Percentiles rank a stretch among this genome's conserved stretches.
Evolutionary conservation across 805 yeast genomes (phyloP).

Genomic region (Kodamaea fukazawae): DNA sequence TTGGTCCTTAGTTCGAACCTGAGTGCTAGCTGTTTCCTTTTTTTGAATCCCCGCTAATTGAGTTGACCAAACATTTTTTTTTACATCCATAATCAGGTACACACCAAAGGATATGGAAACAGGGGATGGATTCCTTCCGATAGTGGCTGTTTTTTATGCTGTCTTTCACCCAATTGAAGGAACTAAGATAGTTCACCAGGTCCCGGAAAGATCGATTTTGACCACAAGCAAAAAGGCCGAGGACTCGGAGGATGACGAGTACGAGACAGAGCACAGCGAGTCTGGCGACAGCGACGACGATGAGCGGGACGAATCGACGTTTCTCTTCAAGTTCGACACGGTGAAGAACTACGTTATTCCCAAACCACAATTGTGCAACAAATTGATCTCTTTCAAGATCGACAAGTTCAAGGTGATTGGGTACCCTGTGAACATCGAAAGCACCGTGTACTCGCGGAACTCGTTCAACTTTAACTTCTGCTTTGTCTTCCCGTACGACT

Average conservation of each 20-base stretch:
- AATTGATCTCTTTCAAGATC: constrained; percentile 69
- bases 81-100: background rate
- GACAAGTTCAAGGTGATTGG: constrained; percentile 74
- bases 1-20: constrained; percentile 97
- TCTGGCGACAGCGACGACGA: background rate
- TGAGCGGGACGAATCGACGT: constrained; percentile 4
- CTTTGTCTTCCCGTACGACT: constrained; percentile 78
- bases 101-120: constrained; percentile 24
- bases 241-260: constrained; percentile 4
- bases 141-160: constrained; percentile 82
- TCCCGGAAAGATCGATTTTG: constrained; percentile 71
- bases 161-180: constrained; percentile 96
- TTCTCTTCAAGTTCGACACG: constrained; percentile 72
- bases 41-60: constrained; percentile 21
- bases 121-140: constrained; percentile 77
- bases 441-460: constrained; percentile 78
- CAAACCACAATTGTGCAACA: constrained; percentile 85
- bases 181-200: constrained; percentile 85
- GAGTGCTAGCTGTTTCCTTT: constrained; percentile 79
- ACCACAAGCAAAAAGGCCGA: constrained; percentile 16
- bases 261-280: background rate
- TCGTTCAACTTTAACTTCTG: constrained; percentile 91
- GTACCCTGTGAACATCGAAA: constrained; percentile 81
- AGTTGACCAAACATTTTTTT: background rate
- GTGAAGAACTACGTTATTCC: constrained; percentile 92